Evolutionary conservation across 306 rosid genomes (phyloP).

Genomic region (Neltuma alba): DNA sequence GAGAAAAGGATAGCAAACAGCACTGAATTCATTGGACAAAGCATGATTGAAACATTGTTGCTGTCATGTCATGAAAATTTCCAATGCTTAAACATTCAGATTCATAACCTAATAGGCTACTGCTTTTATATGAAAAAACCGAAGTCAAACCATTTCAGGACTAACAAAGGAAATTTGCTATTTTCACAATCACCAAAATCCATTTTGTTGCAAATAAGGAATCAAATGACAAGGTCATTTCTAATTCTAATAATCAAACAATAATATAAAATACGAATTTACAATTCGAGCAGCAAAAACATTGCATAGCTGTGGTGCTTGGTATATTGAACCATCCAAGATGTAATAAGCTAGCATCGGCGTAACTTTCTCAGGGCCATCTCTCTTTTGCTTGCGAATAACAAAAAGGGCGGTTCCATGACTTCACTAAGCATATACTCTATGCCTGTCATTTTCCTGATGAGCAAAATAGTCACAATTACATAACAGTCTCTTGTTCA

Average conservation of each 20-base stretch:
- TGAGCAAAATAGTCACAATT: constrained; percentile 15
- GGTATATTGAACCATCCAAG: constrained; percentile 93
- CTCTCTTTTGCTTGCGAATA: constrained; percentile 88
- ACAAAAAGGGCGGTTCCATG: constrained; percentile 83
- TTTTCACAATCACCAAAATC: not conserved
- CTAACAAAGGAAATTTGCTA: constrained; percentile 7
- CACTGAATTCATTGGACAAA: not conserved
- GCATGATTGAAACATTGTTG: not conserved
- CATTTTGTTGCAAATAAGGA: not conserved
- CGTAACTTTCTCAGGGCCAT: constrained; percentile 85
- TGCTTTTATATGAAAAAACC: not conserved
- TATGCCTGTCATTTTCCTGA: constrained; percentile 81
- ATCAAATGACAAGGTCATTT: not conserved
- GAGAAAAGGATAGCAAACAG: not conserved
- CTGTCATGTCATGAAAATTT: not conserved
- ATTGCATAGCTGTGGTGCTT: constrained; percentile 88
- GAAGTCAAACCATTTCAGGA: not conserved
- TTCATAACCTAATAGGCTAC: constrained; percentile 2
- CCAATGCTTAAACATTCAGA: constrained; percentile 17
- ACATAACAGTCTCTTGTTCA: constrained; percentile 8
- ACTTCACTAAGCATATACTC: constrained; percentile 81
- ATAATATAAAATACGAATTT: constrained; percentile 18
- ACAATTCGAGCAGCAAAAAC: constrained; percentile 93
- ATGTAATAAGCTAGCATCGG: constrained; percentile 81
- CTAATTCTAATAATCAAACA: not conserved